Base-by-base conservation (phyloP, 345 rosid species). In the Cardamine resedifolia region DNA sequence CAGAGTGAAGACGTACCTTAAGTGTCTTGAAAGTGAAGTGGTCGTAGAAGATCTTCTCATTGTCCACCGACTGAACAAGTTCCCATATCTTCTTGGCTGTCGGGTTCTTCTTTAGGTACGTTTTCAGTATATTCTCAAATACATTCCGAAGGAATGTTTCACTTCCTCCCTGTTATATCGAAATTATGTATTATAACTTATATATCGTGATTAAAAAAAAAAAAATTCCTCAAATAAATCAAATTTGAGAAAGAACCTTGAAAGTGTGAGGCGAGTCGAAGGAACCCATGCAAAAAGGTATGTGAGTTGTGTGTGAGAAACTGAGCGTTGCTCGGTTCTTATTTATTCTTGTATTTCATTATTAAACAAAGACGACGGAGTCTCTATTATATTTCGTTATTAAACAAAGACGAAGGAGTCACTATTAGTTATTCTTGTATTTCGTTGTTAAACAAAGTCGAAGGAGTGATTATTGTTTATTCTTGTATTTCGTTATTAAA, bases 171-270 rank as follows among this genome's bases (percentile, higher is more conserved):
- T 24, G 36, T 33, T 41, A 30, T 5, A 28, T 56, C 7, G 20
- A 30, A 30, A n/a, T 30, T 7, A 56, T 8, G 20, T 30, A 28
- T n/a, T 9, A 34, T 34, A 34, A n/a, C n/a, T n/a, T n/a, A n/a
- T n/a, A n/a, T 3, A 8, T 8, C 14, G 15, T 30, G 18, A 24
- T 30, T n/a, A n/a, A n/a, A n/a, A 6, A 30, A 30, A 28, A 28
- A 4, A 5, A 7, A 28, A 28, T 58, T 2, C 5, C 4, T 16
- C 3, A 5, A 1, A 36, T 1, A 3, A 21, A 16, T 7, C 27
- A 24, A 60, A 3, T 23, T 33, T n/a, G 14, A 57, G 52, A 47
- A 36, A 73, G 26, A 51, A 66, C 71, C 71, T 51, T 51, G 36
- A n/a, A 34, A 36, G 24, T 11, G 33, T 34, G 71, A 51, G 36